Conservation (phyloP, 352 stramenopile species). For the Pythium phragmiticola region DNA sequence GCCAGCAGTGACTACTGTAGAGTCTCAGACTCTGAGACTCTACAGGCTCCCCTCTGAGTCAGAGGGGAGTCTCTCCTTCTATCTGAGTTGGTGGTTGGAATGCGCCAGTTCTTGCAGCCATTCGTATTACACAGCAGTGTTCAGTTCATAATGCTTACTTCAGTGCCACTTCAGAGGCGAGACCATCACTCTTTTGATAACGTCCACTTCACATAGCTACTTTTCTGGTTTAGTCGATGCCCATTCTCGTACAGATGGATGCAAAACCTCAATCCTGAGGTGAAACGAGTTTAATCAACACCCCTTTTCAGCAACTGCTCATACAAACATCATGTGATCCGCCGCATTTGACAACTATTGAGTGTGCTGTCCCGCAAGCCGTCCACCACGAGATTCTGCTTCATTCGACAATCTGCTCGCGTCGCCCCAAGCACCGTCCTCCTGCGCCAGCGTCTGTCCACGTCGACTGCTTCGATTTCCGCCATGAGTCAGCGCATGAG, state of each 20-base stretch:
- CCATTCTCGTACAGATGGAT: neutral
- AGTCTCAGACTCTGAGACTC: no score
- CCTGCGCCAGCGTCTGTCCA: neutral
- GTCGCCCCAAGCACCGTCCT: conserved; percentile 1
- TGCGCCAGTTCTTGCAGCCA: no score
- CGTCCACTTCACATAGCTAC: conserved; percentile 25
- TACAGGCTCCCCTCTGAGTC: no score
- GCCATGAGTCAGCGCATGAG: conserved; percentile 20
- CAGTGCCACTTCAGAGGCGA: conserved; percentile 1
- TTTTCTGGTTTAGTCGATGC: conserved; percentile 20
- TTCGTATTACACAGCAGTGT: no score
- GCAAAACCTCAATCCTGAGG: conserved; percentile 13
- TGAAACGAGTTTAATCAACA: conserved; percentile 9
- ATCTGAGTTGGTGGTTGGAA: no score
- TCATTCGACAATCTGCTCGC: conserved; percentile 10
- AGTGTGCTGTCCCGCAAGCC: neutral
- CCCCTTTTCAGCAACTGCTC: neutral
- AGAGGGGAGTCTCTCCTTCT: no score
- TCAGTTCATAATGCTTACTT: neutral
- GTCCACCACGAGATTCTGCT: neutral
- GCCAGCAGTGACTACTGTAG: no score
- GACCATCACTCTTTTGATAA: conserved; percentile 19
- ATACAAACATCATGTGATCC: neutral
- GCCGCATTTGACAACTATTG: conserved; percentile 3
- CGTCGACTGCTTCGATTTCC: neutral